A percentile compares a stretch with the other conserved stretches of the same genome.
phyloP scores from a whole-genome alignment of 225 moss, liverwort and hornwort species.

The Thuidium tamariscinum region DNA sequence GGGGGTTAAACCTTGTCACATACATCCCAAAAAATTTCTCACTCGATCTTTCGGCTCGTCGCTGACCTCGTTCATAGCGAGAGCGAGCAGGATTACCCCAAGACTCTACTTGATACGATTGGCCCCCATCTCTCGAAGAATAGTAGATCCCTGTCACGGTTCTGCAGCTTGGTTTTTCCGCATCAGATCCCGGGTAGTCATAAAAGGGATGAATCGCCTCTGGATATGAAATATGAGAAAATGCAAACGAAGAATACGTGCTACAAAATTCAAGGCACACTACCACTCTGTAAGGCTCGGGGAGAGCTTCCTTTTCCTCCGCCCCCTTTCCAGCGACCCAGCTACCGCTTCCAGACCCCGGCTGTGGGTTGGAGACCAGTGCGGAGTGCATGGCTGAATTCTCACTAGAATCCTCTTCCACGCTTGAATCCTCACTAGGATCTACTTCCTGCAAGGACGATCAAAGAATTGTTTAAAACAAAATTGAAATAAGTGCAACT shows the following conservation, averaged over 20 bases:
- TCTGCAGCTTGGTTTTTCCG: rapidly evolving
- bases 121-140: background rate
- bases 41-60: background rate
- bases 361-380: no score
- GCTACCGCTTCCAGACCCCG: no score
- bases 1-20: slow-evolving; percentile 18
- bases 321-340: background rate
- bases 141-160: background rate
- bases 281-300: background rate
- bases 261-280: background rate
- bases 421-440: background rate
- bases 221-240: background rate
- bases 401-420: background rate
- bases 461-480: background rate
- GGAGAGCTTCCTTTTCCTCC: background rate
- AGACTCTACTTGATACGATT: background rate
- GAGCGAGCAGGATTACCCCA: slow-evolving; percentile 10
- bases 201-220: rapidly evolving
- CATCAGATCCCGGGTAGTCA: background rate
- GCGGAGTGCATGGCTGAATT: no score
- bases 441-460: background rate
- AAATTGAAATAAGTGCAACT: background rate
- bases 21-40: background rate
- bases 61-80: background rate
- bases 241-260: background rate